Conservation (phyloP, 352 stramenopile genomes). For the Paralagenidium karlingii region DNA sequence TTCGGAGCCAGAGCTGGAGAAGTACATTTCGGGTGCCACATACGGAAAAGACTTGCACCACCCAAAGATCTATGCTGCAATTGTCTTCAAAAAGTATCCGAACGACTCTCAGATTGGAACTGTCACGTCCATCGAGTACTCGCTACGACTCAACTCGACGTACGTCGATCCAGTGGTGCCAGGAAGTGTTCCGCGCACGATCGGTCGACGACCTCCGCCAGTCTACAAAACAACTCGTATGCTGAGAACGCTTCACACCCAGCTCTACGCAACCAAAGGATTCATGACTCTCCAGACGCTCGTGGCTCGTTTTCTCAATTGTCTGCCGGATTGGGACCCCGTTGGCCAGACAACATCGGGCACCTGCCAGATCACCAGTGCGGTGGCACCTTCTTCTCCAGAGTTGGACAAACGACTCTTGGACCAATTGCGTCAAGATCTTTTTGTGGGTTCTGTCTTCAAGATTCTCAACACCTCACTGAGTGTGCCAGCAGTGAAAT, state of each 20-base stretch:
- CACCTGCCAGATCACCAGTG: constrained; percentile 27
- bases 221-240: constrained; percentile 11
- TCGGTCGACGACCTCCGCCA: constrained; percentile 3
- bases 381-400: constrained; percentile 10
- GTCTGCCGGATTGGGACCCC: constrained; percentile 36
- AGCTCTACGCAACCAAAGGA: constrained; percentile 37
- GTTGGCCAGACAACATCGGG: constrained; percentile 11
- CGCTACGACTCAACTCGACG: constrained; percentile 57
- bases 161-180: constrained; percentile 13
- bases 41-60: constrained; percentile 30
- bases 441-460: constrained; percentile 33
- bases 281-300: constrained; percentile 72
- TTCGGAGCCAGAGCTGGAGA: constrained; percentile 32
- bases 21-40: constrained; percentile 27
- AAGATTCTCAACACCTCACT: no score
- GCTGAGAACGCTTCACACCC: constrained; percentile 9
- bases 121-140: constrained; percentile 38
- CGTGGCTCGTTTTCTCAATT: constrained; percentile 54
- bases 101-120: constrained; percentile 9
- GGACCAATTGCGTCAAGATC: constrained; percentile 27
- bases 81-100: constrained; percentile 46
- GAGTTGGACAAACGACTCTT: constrained; percentile 25
- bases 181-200: constrained; percentile 31
- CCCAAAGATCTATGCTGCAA: constrained; percentile 55
- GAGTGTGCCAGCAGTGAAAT: constrained; percentile 9